These are phyloP conservation scores for Berberis vulgaris DNA, from an alignment of 164 flowering plant species.

Conservation along the genomic window DNA sequence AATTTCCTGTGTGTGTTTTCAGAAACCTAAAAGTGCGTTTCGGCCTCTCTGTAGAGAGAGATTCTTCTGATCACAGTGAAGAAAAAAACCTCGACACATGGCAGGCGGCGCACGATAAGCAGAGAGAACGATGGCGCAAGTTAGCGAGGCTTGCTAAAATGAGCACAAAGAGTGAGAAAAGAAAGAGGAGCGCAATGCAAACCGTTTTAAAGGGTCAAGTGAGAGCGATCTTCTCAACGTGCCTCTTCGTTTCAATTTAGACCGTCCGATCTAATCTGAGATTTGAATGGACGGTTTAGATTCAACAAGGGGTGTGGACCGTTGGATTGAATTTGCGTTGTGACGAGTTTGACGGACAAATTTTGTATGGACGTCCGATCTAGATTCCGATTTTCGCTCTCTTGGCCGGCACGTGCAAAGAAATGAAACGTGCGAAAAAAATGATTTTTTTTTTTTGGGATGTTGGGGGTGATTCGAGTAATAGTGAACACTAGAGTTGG, in stretches of 20 bases:
- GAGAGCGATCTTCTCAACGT: slow-evolving; percentile 8
- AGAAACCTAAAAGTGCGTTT: slow-evolving; percentile 2
- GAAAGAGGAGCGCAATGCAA: background rate
- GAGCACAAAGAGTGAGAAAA: background rate
- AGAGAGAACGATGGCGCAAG: slow-evolving; percentile 12
- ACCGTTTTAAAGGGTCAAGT: background rate
- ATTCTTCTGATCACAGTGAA: slow-evolving; percentile 15
- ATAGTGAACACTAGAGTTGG: too few relatives aligned
- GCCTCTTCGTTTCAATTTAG: background rate
- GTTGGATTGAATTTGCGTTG: background rate
- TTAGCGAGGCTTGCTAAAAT: background rate
- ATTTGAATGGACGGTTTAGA: background rate
- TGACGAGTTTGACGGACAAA: background rate
- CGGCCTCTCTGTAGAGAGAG: slow-evolving; percentile 26
- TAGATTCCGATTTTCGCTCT: background rate
- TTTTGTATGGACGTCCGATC: slow-evolving; percentile 2
- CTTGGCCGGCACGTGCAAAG: slow-evolving; percentile 5
- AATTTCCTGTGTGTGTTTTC: background rate
- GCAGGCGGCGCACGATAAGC: slow-evolving; percentile 12
- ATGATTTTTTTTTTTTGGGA: background rate
- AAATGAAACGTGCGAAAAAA: too few relatives aligned
- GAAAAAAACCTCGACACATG: slow-evolving; percentile 24
- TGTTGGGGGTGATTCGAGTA: too few relatives aligned
- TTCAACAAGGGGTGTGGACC: background rate
- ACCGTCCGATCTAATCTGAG: slow-evolving; percentile 1